phyloP scores from a whole-genome alignment of 345 rosid species.

The Cardamine occulta region DNA sequence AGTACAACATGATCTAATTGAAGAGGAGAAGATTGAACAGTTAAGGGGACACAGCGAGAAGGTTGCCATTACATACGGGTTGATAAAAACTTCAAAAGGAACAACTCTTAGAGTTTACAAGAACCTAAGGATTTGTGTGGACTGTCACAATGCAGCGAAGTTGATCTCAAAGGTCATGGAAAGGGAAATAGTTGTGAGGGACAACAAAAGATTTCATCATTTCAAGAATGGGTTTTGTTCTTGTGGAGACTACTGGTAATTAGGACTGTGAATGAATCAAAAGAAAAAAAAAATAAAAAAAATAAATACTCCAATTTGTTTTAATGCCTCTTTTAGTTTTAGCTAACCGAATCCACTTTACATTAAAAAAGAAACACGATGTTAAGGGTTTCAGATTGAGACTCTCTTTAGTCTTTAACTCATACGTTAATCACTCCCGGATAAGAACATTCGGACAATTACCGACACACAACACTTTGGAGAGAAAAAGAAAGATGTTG shows the following conservation, averaged over 20 bases:
- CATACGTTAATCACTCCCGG: constrained; percentile 17
- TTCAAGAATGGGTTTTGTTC: constrained; percentile 61
- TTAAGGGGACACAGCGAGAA: constrained; percentile 61
- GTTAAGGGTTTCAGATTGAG: constrained; percentile 5
- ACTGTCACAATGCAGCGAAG: constrained; percentile 70
- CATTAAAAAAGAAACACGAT: too few species aligned
- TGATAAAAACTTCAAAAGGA: constrained; percentile 56
- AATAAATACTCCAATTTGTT: neutral
- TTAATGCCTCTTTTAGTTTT: neutral
- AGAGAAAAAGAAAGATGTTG: constrained; percentile 43
- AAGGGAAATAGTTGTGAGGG: constrained; percentile 68
- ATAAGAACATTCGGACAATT: constrained; percentile 40
- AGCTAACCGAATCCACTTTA: neutral
- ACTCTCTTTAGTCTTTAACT: neutral
- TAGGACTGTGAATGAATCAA: neutral
- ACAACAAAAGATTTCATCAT: constrained; percentile 72
- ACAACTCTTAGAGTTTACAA: constrained; percentile 57
- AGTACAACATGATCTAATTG: constrained; percentile 61
- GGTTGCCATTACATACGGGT: constrained; percentile 61
- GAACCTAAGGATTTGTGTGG: constrained; percentile 66
- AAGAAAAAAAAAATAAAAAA: neutral
- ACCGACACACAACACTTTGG: constrained; percentile 19
- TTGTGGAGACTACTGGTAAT: constrained; percentile 43
- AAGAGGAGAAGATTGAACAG: constrained; percentile 57
- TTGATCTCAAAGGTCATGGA: constrained; percentile 52